phyloP scores from a whole-genome alignment of 1,284 basidiomycete species.

The Fomitopsis palustris region DNA sequence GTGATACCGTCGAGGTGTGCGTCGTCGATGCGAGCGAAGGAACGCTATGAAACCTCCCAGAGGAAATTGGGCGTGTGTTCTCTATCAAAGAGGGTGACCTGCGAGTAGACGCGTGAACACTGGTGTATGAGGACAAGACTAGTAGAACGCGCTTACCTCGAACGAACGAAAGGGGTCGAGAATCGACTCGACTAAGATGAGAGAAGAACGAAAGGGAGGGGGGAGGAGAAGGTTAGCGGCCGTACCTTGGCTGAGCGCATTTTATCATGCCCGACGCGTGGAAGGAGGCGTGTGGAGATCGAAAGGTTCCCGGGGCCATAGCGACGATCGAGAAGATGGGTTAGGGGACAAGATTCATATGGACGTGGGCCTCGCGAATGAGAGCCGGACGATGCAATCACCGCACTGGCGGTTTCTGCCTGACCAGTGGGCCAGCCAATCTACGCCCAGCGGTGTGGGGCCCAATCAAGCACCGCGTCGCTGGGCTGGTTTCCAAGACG shows the following conservation, averaged over 20 bases:
- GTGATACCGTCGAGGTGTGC: conserved; percentile 47
- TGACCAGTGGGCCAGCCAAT: conserved; percentile 1
- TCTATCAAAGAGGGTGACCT: conserved; percentile 77
- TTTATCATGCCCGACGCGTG: conserved; percentile 5
- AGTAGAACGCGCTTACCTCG: conserved; percentile 30
- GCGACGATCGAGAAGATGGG: conserved; percentile 23
- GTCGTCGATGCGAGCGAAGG: conserved; percentile 35
- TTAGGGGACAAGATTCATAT: not conserved
- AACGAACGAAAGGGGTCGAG: conserved; percentile 53
- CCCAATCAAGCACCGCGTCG: not conserved
- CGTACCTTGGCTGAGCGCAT: conserved; percentile 18
- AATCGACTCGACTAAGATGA: conserved; percentile 56
- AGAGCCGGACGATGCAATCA: not conserved
- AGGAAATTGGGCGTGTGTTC: conserved; percentile 47
- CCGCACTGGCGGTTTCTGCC: not conserved
- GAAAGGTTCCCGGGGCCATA: conserved; percentile 20
- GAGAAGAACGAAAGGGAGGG: conserved; percentile 38
- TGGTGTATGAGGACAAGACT: conserved; percentile 9
- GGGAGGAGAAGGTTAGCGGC: conserved; percentile 27
- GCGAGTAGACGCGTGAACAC: not conserved
- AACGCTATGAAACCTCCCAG: conserved; percentile 49
- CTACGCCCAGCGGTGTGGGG: not conserved
- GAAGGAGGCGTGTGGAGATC: conserved; percentile 5
- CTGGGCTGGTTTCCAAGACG: not conserved
- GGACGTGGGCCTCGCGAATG: not conserved